Evolutionary conservation across 2,329 filamentous ascomycete genomes (phyloP).

Genomic region (Penicillium nordicum): DNA sequence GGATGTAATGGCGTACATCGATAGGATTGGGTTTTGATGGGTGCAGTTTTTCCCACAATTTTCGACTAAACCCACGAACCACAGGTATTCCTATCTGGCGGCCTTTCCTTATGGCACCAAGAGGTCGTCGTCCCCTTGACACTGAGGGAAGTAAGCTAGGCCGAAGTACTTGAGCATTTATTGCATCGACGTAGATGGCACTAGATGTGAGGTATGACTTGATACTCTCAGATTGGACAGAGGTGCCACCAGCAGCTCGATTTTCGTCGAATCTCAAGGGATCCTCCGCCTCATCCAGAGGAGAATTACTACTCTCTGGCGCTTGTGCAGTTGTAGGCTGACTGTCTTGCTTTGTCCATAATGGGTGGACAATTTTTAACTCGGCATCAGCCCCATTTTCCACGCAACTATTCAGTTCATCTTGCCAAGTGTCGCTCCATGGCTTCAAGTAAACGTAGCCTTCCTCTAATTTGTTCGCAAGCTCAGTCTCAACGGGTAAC

Average conservation of each 20-base stretch:
- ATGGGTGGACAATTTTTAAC: constrained; percentile 77
- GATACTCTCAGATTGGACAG: constrained; percentile 44
- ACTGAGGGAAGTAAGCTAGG: constrained; percentile 79
- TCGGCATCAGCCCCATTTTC: constrained; percentile 88
- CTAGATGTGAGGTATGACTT: constrained; percentile 70
- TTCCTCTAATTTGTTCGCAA: constrained; percentile 90
- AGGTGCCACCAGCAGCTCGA: constrained; percentile 40
- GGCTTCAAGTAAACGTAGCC: constrained; percentile 82
- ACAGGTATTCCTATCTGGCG: constrained; percentile 79
- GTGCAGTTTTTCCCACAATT: constrained; percentile 71
- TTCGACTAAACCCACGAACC: constrained; percentile 81
- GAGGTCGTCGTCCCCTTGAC: constrained; percentile 76
- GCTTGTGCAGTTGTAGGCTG: constrained; percentile 38
- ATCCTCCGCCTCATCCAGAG: constrained; percentile 17
- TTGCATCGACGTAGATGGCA: constrained; percentile 78
- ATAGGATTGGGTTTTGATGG: constrained; percentile 46
- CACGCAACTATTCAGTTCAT: constrained; percentile 84
- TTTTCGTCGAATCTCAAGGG: constrained; percentile 34
- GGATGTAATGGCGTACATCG: constrained; percentile 43
- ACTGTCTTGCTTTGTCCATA: constrained; percentile 65
- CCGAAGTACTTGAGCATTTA: constrained; percentile 78
- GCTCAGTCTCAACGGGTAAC: constrained; percentile 76
- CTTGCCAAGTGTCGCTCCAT: constrained; percentile 88
- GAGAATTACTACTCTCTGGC: constrained; percentile 28
- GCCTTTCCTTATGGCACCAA: constrained; percentile 81